Evolutionary conservation across 2,329 filamentous ascomycete species (phyloP), one percentile per base, ranked within the genome.

Genomic region (Clarireedia monteithiana): DNA sequence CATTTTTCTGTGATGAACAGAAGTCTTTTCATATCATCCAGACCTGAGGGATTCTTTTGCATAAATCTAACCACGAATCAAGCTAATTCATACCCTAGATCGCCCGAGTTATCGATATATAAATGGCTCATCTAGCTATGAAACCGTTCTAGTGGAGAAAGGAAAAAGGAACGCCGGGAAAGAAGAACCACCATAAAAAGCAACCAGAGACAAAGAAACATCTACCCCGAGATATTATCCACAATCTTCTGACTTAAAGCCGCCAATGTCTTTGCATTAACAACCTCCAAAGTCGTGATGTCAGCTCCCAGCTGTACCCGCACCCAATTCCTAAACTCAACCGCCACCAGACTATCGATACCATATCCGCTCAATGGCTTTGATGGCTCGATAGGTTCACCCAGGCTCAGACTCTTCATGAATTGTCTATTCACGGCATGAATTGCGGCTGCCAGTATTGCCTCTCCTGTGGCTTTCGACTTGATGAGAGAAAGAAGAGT

Each of bases 311-410:
- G 39, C 61, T 64, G 23, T 59, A 47, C 38, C n/a, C 30, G 24
- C 17, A 58, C 51, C 60, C 60, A 62, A 27, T 56, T 59, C 7
- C 59, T 53, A 45, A 62, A 48, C 50, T 62, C 60, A 40, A 62
- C 58, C 24, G 60, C 60, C 17, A 55, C 55, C 30, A 62, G 46
- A 39, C 56, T 59, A 51, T 62, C 59, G n/a, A 61, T 56, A n/a
- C 59, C 60, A 39, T 61, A 61, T 39, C 44, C 58, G 12, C 49
- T 52, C 23, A 52, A 26, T 40, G 30, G 38, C 34, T 30, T 52
- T 5, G 49, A 34, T 14, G 47, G 47, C 4, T 48, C 55, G 14
- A 57, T 52, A 1, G 49, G n/a, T 15, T 48, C 36, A n/a, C 7
- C 36, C 23, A 57, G 34, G 3, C 55, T 23, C 24, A 57, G 39